Evolutionary conservation across 331 rosid species (phyloP).

Genomic region (Ulmus americana): DNA sequence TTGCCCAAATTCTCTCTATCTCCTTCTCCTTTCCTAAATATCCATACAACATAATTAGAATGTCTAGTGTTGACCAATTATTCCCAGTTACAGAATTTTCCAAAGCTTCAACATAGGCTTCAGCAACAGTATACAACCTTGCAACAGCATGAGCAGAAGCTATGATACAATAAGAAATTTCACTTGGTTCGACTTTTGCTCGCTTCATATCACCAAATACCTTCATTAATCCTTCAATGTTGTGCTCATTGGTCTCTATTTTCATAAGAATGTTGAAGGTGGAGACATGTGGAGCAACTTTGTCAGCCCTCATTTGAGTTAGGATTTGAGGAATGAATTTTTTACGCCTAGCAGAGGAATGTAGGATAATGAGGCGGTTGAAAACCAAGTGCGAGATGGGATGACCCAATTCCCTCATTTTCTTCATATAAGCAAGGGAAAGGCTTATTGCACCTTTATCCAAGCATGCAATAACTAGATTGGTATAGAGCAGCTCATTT

Average conservation of each 20-base stretch:
- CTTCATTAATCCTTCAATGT: conserved; percentile 59
- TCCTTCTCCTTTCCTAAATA: conserved; percentile 62
- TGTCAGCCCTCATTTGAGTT: conserved; percentile 78
- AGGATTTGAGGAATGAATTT: conserved; percentile 61
- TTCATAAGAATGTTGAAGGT: conserved; percentile 91
- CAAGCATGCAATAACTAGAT: conserved; percentile 74
- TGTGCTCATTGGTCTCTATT: conserved; percentile 76
- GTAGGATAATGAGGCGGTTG: conserved; percentile 73
- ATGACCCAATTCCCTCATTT: conserved; percentile 70
- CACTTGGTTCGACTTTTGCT: conserved; percentile 67
- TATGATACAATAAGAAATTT: conserved; percentile 73
- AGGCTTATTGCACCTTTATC: conserved; percentile 72
- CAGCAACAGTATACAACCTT: conserved; percentile 60
- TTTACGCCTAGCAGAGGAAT: conserved; percentile 48
- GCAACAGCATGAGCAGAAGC: conserved; percentile 81
- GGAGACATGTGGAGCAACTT: conserved; percentile 70
- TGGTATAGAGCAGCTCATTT: conserved; percentile 79
- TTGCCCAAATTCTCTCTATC: conserved; percentile 64
- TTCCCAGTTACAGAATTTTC: conserved; percentile 63
- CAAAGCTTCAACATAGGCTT: conserved; percentile 61
- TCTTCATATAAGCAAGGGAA: conserved; percentile 81
- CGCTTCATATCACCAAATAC: conserved; percentile 60
- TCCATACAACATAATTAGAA: conserved; percentile 66
- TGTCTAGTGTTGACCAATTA: conserved; percentile 82
- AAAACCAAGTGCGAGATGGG: conserved; percentile 80